phyloP scores from a whole-genome alignment of 768 basidiomycete genomes.

The Phanerochaete sordida region DNA sequence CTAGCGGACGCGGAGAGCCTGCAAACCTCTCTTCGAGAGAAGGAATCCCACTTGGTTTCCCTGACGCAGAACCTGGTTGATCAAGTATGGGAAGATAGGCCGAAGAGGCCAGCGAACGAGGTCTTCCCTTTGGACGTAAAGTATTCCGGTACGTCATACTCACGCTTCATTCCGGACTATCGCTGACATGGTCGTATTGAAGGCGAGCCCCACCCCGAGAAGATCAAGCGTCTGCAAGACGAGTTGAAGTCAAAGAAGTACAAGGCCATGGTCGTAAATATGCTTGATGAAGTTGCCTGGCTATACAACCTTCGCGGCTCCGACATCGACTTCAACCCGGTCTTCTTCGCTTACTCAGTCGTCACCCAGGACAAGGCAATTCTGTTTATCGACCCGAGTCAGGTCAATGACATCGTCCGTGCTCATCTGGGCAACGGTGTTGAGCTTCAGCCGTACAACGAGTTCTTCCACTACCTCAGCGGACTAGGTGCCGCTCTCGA shows the following conservation, averaged over 20 bases:
- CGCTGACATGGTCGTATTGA: neutral
- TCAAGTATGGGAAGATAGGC: conserved; percentile 69
- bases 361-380: conserved; percentile 53
- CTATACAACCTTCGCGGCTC: conserved; percentile 88
- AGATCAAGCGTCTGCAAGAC: conserved; percentile 63
- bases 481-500: conserved; percentile 37
- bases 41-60: conserved; percentile 62
- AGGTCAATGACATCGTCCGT: conserved; percentile 46
- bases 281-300: conserved; percentile 96
- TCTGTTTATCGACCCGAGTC: conserved; percentile 64
- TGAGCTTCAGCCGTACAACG: conserved; percentile 65
- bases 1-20: conserved; percentile 66
- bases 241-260: conserved; percentile 59
- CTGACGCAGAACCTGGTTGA: conserved; percentile 76
- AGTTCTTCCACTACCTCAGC: conserved; percentile 63
- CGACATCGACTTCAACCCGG: conserved; percentile 90
- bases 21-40: conserved; percentile 48
- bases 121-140: conserved; percentile 70
- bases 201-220: conserved; percentile 63
- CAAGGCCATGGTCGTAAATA: conserved; percentile 78
- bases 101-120: conserved; percentile 60
- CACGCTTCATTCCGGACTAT: neutral
- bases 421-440: conserved; percentile 55
- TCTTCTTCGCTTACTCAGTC: conserved; percentile 91
- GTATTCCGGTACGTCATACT: conserved; percentile 54